phyloP scores from a whole-genome alignment of 352 stramenopile species.

The Phytophthora hibernalis region DNA sequence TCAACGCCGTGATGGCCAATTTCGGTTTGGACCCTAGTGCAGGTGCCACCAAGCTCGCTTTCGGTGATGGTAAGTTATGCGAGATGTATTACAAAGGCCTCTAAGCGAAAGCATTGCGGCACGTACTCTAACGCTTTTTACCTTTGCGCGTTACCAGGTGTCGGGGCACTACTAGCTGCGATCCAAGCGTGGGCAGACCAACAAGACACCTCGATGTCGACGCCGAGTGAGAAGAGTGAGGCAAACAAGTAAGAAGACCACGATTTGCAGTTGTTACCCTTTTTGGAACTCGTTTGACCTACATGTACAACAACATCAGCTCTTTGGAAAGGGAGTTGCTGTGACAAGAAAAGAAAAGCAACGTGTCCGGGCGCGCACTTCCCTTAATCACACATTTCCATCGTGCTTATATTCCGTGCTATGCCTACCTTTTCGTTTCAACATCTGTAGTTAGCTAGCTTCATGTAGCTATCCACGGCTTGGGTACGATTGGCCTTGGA shows the following conservation, averaged over 20 bases:
- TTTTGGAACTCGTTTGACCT: no score
- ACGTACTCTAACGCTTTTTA: constrained; percentile 11
- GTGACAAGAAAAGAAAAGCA: neutral
- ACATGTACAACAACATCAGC: neutral
- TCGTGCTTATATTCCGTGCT: neutral
- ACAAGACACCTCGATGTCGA: constrained; percentile 52
- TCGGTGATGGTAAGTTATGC: constrained; percentile 74
- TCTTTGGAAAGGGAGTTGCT: neutral
- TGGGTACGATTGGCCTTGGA: constrained; percentile 63
- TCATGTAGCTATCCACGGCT: constrained; percentile 15
- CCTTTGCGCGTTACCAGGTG: constrained; percentile 39
- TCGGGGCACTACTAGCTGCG: constrained; percentile 79
- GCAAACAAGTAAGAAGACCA: constrained; percentile 20
- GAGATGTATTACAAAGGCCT: neutral
- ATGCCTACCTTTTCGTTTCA: neutral
- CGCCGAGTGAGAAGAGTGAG: constrained; percentile 15
- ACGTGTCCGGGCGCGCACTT: no score
- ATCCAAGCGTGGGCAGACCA: constrained; percentile 83
- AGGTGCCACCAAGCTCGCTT: constrained; percentile 80
- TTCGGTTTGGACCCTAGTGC: constrained; percentile 87
- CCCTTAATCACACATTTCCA: neutral
- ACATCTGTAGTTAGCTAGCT: neutral
- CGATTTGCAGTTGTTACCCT: neutral
- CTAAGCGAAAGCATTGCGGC: neutral
- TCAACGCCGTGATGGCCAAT: constrained; percentile 90